Conservation (phyloP, 129 eudicot species). For the Silybum marianum region DNA sequence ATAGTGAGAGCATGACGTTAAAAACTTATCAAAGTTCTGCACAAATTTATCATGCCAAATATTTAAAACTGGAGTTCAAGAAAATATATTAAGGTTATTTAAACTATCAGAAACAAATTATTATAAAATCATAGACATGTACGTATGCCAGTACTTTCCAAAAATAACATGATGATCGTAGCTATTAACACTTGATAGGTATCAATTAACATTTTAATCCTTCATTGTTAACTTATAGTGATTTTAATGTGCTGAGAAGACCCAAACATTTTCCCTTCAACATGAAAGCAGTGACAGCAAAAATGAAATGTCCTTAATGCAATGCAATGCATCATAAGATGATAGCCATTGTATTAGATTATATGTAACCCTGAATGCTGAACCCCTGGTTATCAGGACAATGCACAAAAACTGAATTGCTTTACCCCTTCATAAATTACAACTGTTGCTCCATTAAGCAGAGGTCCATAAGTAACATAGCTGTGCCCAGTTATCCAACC, state of each 20-base stretch:
- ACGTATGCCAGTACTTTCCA: not conserved
- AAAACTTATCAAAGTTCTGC: not conserved
- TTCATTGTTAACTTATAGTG: not conserved
- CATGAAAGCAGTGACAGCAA: conserved; percentile 13
- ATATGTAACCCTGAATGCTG: not conserved
- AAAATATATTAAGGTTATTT: not conserved
- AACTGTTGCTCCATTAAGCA: conserved; percentile 89
- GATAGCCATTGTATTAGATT: not conserved
- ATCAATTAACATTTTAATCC: not conserved
- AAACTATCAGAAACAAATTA: not conserved
- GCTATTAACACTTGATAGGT: conserved; percentile 4
- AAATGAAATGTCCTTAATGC: not conserved
- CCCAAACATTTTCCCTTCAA: not conserved
- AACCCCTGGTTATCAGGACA: conserved; percentile 2
- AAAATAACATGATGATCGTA: conserved; percentile 1
- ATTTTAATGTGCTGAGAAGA: not conserved
- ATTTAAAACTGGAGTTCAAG: not conserved
- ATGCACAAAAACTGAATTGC: conserved; percentile 11
- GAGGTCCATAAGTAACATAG: conserved; percentile 98
- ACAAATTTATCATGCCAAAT: not conserved
- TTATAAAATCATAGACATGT: not conserved
- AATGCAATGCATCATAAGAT: not conserved
- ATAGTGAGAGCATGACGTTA: not conserved
- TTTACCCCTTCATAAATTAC: conserved; percentile 95
- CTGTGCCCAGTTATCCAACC: conserved; percentile 99